Conservation (phyloP, 2,329 filamentous ascomycete species). For the Volutella citrinella region DNA sequence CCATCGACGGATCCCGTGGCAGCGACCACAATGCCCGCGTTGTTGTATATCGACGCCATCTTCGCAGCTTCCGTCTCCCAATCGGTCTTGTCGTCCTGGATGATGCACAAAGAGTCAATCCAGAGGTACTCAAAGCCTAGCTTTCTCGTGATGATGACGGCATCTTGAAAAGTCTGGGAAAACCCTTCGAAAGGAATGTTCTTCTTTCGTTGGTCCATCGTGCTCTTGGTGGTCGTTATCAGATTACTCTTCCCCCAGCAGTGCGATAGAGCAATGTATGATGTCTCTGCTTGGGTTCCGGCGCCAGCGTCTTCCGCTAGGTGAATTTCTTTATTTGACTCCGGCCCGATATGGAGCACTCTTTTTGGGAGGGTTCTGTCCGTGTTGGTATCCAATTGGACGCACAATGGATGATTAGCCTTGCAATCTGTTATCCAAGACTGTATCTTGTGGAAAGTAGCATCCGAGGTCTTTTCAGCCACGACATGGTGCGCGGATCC, state of each 20-base stretch:
- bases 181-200: conserved; percentile 16
- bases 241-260: conserved; percentile 19
- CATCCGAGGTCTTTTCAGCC: conserved; percentile 8
- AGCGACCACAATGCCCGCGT: conserved; percentile 20
- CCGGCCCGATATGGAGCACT: conserved; percentile 16
- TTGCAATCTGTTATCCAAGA: conserved; percentile 17
- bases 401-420: conserved; percentile 10
- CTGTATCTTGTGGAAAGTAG: conserved; percentile 13
- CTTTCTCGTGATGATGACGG: conserved; percentile 13
- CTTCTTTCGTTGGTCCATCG: conserved; percentile 13
- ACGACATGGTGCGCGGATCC: conserved; percentile 15
- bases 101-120: conserved; percentile 26
- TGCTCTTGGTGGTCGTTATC: conserved; percentile 9
- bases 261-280: conserved; percentile 21
- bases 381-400: conserved; percentile 8
- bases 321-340: conserved; percentile 14
- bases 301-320: conserved; percentile 14
- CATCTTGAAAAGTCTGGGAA: conserved; percentile 19
- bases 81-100: conserved; percentile 23
- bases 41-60: conserved; percentile 25
- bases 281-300: conserved; percentile 1
- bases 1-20: conserved; percentile 20
- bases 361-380: conserved; percentile 14
- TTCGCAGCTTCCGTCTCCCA: conserved; percentile 25
- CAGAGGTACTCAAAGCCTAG: conserved; percentile 22